These are phyloP conservation scores for Adiantum capillusveneris DNA, from an alignment of 75 land plant species.

Conservation along the genomic window DNA sequence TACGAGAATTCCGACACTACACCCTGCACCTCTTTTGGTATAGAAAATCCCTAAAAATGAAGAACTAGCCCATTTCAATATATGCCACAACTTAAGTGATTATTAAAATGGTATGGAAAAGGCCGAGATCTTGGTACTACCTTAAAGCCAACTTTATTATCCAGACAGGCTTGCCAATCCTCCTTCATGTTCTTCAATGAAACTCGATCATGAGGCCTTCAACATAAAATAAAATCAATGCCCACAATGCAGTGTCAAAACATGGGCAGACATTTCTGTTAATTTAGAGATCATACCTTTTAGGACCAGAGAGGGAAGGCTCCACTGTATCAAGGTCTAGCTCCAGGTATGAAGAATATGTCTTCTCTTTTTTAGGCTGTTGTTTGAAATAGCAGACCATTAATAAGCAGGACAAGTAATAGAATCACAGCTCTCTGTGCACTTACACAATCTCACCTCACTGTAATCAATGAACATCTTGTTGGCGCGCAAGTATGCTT, in stretches of 20 bases:
- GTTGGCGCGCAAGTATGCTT: constrained; percentile 77
- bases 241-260: background rate
- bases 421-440: background rate
- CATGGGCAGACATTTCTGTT: background rate
- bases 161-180: constrained; percentile 78
- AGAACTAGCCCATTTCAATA: no score
- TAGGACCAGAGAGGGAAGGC: constrained; percentile 77
- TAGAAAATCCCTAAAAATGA: constrained; percentile 67
- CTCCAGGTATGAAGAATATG: constrained; percentile 60
- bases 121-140: constrained; percentile 14
- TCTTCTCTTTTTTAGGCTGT: constrained; percentile 60
- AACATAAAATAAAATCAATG: background rate
- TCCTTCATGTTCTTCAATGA: constrained; percentile 73
- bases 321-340: constrained; percentile 60
- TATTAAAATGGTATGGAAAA: no score
- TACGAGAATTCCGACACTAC: constrained; percentile 66
- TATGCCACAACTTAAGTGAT: no score
- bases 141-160: constrained; percentile 87
- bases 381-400: background rate
- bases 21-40: constrained; percentile 70
- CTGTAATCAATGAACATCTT: constrained; percentile 83
- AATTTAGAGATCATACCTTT: constrained; percentile 32
- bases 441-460: constrained; percentile 34
- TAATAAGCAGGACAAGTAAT: background rate
- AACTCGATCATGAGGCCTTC: constrained; percentile 85